Conservation (phyloP, 305 asterid genomes). For the Rubia occidens region DNA sequence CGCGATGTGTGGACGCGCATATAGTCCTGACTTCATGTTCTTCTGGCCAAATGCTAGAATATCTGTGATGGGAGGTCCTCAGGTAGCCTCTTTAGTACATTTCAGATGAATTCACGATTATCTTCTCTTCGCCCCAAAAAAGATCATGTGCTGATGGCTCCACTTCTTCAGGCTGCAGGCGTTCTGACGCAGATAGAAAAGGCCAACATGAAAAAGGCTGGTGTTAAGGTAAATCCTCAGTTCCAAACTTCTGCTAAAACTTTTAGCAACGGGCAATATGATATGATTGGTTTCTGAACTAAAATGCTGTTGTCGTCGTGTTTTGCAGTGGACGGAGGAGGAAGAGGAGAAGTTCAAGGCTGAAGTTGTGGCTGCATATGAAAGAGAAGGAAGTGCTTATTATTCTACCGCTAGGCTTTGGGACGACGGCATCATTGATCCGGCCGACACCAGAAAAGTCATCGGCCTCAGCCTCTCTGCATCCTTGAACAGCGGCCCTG, state of each 20-base stretch:
- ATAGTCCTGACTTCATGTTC: constrained; percentile 86
- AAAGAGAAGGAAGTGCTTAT: constrained; percentile 78
- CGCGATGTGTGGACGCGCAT: constrained; percentile 99
- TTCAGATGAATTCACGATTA: background rate
- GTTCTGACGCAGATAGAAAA: constrained; percentile 80
- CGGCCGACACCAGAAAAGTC: constrained; percentile 81
- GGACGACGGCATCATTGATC: constrained; percentile 99
- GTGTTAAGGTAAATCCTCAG: constrained; percentile 38
- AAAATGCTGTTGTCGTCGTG: constrained; percentile 4
- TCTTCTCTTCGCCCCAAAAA: background rate
- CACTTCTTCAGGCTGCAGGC: constrained; percentile 72
- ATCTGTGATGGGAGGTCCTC: constrained; percentile 98
- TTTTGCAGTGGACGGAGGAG: constrained; percentile 71
- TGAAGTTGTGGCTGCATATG: constrained; percentile 69
- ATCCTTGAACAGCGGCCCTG: constrained; percentile 44
- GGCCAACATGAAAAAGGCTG: constrained; percentile 60
- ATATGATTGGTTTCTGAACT: background rate
- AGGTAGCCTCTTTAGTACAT: constrained; percentile 38
- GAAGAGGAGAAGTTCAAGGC: constrained; percentile 77
- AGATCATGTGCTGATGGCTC: background rate
- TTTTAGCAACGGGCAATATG: background rate
- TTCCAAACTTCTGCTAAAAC: background rate
- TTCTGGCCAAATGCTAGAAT: constrained; percentile 96
- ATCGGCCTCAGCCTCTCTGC: constrained; percentile 78
- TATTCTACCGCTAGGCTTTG: constrained; percentile 93